A percentile compares a stretch with the other conserved stretches of the same genome.
These are phyloP conservation scores for Lyophyllum semitale DNA, from an alignment of 768 basidiomycete species.

Conservation along the genomic window DNA sequence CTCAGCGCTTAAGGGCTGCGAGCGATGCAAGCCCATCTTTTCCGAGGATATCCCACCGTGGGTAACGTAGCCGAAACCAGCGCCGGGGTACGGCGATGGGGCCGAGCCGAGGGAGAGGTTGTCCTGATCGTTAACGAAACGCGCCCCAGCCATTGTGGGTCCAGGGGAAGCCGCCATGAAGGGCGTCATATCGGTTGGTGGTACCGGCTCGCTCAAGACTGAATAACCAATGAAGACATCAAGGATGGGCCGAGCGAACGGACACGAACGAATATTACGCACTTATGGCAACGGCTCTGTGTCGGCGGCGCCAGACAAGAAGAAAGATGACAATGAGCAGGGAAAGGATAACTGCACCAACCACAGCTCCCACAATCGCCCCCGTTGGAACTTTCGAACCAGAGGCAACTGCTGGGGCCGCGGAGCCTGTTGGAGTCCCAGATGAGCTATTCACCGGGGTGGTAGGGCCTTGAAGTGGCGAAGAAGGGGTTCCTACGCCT, in stretches of 20 bases:
- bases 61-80: background rate
- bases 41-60: background rate
- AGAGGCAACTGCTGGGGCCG: background rate
- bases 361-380: background rate
- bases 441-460: background rate
- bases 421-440: background rate
- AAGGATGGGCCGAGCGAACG: background rate
- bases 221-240: background rate
- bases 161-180: background rate
- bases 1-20: background rate
- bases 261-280: background rate
- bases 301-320: background rate
- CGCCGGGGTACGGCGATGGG: too few relatives aligned
- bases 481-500: too few relatives aligned
- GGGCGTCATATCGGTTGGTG: background rate
- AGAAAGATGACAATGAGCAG: background rate
- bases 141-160: background rate
- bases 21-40: background rate
- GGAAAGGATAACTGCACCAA: background rate
- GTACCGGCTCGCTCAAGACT: background rate
- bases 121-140: background rate
- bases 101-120: background rate
- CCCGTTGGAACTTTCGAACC: background rate
- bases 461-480: too few relatives aligned
- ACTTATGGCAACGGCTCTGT: background rate